A percentile compares a stretch with the other conserved stretches of the same genome.
These are phyloP conservation scores for Volvox africanus DNA, from an alignment of 139 green algal genomes.

Conservation along the genomic window DNA sequence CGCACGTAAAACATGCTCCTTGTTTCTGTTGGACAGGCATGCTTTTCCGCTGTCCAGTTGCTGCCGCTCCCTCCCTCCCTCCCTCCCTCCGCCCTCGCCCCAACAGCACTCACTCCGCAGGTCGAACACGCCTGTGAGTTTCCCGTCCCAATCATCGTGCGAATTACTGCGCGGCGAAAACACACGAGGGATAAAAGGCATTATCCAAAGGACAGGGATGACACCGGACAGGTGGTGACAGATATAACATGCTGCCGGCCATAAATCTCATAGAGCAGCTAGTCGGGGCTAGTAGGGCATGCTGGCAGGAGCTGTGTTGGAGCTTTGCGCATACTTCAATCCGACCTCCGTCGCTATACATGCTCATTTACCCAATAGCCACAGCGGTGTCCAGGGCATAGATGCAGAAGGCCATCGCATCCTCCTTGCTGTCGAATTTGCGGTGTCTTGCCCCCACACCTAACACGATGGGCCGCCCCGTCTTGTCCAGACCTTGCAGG, in stretches of 20 bases:
- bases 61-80: background rate
- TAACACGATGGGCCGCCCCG: constrained; percentile 42
- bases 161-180: background rate
- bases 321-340: too few relatives aligned
- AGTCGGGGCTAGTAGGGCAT: too few relatives aligned
- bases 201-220: too few relatives aligned
- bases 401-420: constrained; percentile 39
- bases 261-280: too few relatives aligned
- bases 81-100: background rate
- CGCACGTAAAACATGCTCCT: too few relatives aligned
- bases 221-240: too few relatives aligned
- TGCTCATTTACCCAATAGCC: constrained; percentile 22
- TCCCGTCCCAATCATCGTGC: constrained; percentile 38
- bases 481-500: constrained; percentile 40
- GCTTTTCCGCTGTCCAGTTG: too few relatives aligned
- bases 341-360: background rate
- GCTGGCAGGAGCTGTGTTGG: too few relatives aligned
- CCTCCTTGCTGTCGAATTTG: constrained; percentile 44
- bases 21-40: too few relatives aligned
- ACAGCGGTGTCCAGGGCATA: constrained; percentile 42
- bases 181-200: too few relatives aligned
- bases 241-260: too few relatives aligned
- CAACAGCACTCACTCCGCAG: constrained; percentile 25
- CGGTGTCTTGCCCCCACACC: constrained; percentile 38
- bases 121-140: constrained; percentile 48